Evolutionary conservation across 768 basidiomycete genomes (phyloP), one percentile per base, ranked within the genome.

Genomic region (Calocera viscosa): DNA sequence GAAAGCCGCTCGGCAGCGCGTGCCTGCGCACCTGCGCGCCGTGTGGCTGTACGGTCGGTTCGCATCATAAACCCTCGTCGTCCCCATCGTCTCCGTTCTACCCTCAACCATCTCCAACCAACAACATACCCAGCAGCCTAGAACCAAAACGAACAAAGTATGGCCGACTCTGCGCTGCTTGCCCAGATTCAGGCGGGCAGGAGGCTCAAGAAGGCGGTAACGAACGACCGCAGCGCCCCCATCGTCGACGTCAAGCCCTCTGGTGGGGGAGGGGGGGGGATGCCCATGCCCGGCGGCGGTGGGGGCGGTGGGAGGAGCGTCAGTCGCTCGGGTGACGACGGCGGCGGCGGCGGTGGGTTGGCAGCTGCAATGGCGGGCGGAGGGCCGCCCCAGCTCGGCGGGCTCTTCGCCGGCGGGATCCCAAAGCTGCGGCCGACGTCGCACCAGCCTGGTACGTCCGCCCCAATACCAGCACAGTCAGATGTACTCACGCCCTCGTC

Each of bases 401-500:
- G 84, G 1, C 76, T 96, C 12, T 94, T 96, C 73, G 91, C 93
- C 49, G 92, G 91, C 17, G 93, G 94, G 0, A 86, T 95, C 80
- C 94, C 94, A 2, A 94, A 90, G 74, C 74, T 95, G 72, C 94
- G 88, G 79, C 84, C 91, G 49, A 82, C 88, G n/a, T 89, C 85
- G 14, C 82, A 84, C 67, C 80, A 73, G 19, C 43, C 43, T 17
- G 19, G 43, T 47, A 47, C 24, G 43, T 47, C 35, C 35, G 5
- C 14, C 14, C 35, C 35, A n/a, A 40, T 40, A 8, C 43, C 24
- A 8, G 43, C 43, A 47, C 8, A 47, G 5, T 24, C 16, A 47
- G 7, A 3, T 7, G 19, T 47, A 7, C 24, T 19, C 43, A 19
- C 7, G 24, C 43, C 7, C 16, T 2, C 68, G 63, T 63, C 24